Evolutionary conservation across 805 yeast genomes (phyloP), one percentile per base, ranked within the genome.

Genomic region (Starmerella cellae): DNA sequence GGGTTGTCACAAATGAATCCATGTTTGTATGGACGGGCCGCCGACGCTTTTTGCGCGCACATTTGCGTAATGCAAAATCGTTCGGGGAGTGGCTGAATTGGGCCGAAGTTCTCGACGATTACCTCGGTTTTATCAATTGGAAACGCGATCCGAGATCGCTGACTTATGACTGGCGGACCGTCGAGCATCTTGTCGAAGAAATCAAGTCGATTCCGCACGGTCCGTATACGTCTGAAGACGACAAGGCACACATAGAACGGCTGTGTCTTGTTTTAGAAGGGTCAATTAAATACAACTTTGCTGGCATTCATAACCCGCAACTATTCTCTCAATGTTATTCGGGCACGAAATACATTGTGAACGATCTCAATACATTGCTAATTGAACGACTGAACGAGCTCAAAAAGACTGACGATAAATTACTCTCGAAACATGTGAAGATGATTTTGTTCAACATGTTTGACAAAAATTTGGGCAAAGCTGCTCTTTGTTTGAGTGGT

Each of bases 401-500:
- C 1, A 55, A 66, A 0, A 60, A 62, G 0, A 61, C 74, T 2
- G 31, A 32, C 17, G 41, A 37, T 13, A 50, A 54, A 0, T 44
- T 57, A 1, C 56, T 78, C 0, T 49, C 70, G 2, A 40, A 54
- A 2, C 62, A 57, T 0, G 58, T 65, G 1, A 79, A 77, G 55
- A 60, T 68, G 18, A 56, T 60, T 5, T 69, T 80, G 45, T 78
- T 81, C 62, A 67, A 69, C 39, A 68, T 70, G 9, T 65, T 77
- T 22, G 70, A 69, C 59, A 71, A 72, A 54, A 79, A 79, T 55
- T 77, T 71, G 55, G 93, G 93, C 8, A 72, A 71, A 45, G 67
- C 84, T 0, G 85, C 88, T 0, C 61, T 81, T 14, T 76, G 83
- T 48, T 64, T 81, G 22, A 72, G 80, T 43, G 91, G 93, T 3